Evolutionary conservation across 768 basidiomycete species (phyloP).

Genomic region (Suillus discolor): DNA sequence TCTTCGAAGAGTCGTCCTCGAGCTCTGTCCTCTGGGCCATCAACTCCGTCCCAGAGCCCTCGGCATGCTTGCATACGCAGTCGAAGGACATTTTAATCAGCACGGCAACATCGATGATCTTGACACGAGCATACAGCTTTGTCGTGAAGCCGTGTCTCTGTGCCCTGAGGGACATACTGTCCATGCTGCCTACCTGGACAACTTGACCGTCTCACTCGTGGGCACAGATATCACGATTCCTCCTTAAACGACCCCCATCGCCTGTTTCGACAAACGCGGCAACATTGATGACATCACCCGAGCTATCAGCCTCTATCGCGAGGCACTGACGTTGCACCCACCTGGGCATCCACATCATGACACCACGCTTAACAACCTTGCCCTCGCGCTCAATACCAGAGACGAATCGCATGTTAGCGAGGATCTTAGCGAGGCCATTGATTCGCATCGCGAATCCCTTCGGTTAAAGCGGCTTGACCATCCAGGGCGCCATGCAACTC

Average conservation of each 20-base stretch:
- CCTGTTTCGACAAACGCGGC: background rate
- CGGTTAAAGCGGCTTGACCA: background rate
- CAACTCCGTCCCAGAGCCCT: background rate
- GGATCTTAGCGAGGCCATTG: background rate
- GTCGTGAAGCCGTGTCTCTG: background rate
- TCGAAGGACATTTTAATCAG: background rate
- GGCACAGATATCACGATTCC: background rate
- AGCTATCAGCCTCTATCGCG: background rate
- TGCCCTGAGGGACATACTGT: background rate
- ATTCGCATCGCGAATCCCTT: background rate
- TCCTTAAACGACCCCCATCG: background rate
- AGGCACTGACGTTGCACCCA: background rate
- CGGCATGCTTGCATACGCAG: background rate
- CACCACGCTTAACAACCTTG: background rate
- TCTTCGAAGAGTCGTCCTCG: background rate
- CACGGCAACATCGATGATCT: background rate
- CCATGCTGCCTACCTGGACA: background rate
- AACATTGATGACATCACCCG: background rate
- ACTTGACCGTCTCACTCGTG: background rate
- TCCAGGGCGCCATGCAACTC: background rate
- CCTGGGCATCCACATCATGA: background rate
- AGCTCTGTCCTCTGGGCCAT: background rate
- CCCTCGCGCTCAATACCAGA: background rate
- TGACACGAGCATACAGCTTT: background rate
- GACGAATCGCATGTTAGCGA: background rate